Base-by-base conservation (phyloP, 345 rosid species). In the Acer negundo region DNA sequence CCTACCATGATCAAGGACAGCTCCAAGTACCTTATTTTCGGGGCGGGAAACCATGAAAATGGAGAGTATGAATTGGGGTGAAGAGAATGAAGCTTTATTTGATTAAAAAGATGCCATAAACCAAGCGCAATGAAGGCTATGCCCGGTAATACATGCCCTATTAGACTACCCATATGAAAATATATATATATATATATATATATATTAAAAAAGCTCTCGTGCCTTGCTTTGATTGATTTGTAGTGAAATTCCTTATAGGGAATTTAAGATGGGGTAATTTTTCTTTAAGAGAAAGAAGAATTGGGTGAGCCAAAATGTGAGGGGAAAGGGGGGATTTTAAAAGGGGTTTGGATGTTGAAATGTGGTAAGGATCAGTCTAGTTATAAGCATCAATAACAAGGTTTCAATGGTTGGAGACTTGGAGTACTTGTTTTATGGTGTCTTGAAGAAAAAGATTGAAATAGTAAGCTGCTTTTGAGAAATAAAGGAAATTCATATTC, bases 71-170 rank as follows among this genome's bases (percentile, higher is more conserved):
- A 80, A 13, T 55, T 82, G 2, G 80, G 82, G 15, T 78, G 53
- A 2, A 62, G 80, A 20, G 77, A 46, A 16, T 80, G 82, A 79
- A 85, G 77, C 22, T 78, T 80, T 28, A 75, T 72, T 24, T 80
- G 82, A 68, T 80, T 82, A 16, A 80, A 75, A 10, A 85, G 79
- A 69, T 82, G 87, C 85, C 87, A 85, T 23, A 80, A 67, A 51
- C 87, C 85, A 46, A 82, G 26, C 1, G 62, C 13, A 23, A 75
- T 49, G 75, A 82, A 85, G 22, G 76, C 83, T 0, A 68, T 7
- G 2, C 85, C 88, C 0, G 84, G 83, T 12, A 77, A 77, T n/a
- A 78, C 85, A 49, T 85, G 87, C 22, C 87, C 87, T 53, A 82
- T 47, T 16, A 70, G 28, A 59, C 63, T 59, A 10, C 63, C 63